These are phyloP conservation scores for Rhipidocladum racemiflorum DNA, from an alignment of 176 grass and related monocot species.

Conservation along the genomic window DNA sequence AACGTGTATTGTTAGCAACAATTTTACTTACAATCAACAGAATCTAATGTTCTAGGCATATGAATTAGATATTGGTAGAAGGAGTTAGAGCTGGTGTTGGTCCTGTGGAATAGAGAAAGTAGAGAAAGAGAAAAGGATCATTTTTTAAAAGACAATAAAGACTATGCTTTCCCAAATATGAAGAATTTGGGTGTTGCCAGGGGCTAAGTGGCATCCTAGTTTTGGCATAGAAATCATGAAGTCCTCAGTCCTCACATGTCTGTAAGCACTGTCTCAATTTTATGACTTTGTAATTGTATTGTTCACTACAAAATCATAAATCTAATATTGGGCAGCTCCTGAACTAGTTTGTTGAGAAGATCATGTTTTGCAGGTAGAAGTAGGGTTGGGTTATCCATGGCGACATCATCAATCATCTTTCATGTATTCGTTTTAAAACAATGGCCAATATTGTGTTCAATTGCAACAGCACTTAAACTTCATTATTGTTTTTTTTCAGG, in stretches of 20 bases:
- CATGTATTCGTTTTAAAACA: not conserved
- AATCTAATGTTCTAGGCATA: not conserved
- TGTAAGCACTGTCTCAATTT: not conserved
- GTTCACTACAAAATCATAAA: not conserved
- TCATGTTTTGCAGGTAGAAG: not conserved
- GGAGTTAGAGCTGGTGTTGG: not conserved
- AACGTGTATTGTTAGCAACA: not conserved
- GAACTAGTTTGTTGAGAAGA: not conserved
- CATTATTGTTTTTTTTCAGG: constrained; percentile 40
- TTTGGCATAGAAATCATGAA: constrained; percentile 12
- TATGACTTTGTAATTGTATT: not conserved
- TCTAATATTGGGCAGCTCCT: not conserved
- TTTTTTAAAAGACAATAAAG: not conserved
- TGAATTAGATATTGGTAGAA: not conserved
- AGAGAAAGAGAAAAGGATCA: not conserved
- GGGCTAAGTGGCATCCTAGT: not conserved
- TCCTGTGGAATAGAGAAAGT: not conserved
- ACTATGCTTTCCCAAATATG: not conserved
- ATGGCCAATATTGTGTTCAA: constrained; percentile 1
- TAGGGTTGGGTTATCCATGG: constrained; percentile 3
- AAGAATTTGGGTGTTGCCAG: not conserved
- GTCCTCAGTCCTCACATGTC: not conserved
- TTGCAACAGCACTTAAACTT: not conserved
- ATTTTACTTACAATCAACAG: not conserved
- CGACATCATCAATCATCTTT: not conserved